Conservation (phyloP, 345 rosid genomes). For the Pelargonium nanum region DNA sequence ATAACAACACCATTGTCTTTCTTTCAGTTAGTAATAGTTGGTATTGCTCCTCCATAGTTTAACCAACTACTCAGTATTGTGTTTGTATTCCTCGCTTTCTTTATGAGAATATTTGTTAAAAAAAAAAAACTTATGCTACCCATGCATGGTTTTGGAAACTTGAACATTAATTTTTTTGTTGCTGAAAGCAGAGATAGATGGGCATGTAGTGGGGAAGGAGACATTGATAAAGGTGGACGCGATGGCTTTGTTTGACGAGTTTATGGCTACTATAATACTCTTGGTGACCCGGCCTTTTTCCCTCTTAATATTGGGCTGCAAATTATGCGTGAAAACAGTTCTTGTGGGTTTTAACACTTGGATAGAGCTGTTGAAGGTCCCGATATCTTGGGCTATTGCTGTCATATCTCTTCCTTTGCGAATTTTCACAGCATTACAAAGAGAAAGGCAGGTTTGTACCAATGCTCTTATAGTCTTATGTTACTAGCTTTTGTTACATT, state of each 20-base stretch:
- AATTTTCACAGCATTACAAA: slow-evolving; percentile 40
- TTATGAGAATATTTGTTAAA: neutral
- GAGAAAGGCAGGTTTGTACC: slow-evolving; percentile 60
- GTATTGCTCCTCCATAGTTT: no score
- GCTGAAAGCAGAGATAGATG: neutral
- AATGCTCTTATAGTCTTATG: neutral
- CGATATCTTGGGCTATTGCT: slow-evolving; percentile 35
- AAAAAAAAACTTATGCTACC: neutral
- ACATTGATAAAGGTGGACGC: slow-evolving; percentile 7
- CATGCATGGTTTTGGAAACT: neutral
- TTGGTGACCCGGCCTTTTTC: slow-evolving; percentile 35
- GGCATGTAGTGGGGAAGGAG: neutral
- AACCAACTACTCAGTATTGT: neutral
- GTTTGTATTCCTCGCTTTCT: neutral
- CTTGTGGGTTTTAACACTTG: slow-evolving; percentile 35
- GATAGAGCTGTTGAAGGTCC: slow-evolving; percentile 38
- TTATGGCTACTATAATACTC: slow-evolving; percentile 18
- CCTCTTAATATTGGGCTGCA: slow-evolving; percentile 26
- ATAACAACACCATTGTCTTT: neutral
- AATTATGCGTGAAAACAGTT: slow-evolving; percentile 31
- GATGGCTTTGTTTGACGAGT: slow-evolving; percentile 21
- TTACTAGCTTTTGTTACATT: neutral
- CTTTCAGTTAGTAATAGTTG: neutral
- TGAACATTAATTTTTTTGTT: no score
- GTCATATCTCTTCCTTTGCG: slow-evolving; percentile 48